Evolutionary conservation across 768 basidiomycete genomes (phyloP), one percentile per base, ranked within the genome.

Genomic region (Boletales sp.): DNA sequence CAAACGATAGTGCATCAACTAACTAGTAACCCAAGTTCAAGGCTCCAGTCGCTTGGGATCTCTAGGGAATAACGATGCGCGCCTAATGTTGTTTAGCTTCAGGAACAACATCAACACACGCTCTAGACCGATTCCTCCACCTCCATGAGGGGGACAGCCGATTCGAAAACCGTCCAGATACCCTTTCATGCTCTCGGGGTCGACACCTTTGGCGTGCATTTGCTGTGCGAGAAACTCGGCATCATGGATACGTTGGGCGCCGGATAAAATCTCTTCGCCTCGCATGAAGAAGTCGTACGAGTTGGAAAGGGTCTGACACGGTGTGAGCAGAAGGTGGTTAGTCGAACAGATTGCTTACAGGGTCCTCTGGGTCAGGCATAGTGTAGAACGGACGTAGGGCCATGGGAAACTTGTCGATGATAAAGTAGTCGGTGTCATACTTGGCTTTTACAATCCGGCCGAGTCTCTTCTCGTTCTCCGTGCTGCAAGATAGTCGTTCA

Each of bases 241-340:
- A 58, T 97, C 93, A 71, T 99, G 97, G 48, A 98, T 86, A 70
- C 97, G 93, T 69, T 99, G 97, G 24, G 95, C 97, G 14, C 97
- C 97, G 4, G 95, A 97, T 36, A 98, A 78, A 63, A 99, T 98
- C 70, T 99, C 97, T 72, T 99, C 94, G 11, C 97, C 97, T 30
- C 97, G 83, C 95, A 99, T 97, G 81, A 99, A 98, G 74, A 99
- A 98, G 72, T 99, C 97, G 70, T 98, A 99, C 19, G 97, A 98
- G 72, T 98, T 98, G 44, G 97, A 97, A 36, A 97, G 75, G 8
- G 82, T 84, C 87, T 94, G 61, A 18, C 29, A 27, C 32, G 17
- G 10, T 46, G 29, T 53, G 18, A 53, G 58, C 32, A 40, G 15
- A 27, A 2, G 15, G 30, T 31, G 38, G 30, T 36, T 31, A 54